Base-by-base conservation (phyloP, 805 yeast genomes). In the Ogataea naganishii region DNA sequence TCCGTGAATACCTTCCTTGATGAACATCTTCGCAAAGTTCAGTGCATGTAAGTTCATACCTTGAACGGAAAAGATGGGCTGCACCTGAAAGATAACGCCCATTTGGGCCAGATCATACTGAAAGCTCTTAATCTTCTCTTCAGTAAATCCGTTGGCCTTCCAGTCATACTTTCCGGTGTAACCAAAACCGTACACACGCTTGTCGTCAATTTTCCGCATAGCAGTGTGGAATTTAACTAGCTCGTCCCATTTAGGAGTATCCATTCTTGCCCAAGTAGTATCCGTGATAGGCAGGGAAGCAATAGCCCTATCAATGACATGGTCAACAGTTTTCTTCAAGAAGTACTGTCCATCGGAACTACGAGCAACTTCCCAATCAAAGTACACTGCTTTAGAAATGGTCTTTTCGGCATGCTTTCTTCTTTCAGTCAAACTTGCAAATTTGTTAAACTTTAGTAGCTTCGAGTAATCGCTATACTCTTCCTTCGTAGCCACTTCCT, bases 151-250 rank as follows among this genome's bases (percentile, higher is more conserved):
- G 34, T 72, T 72, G 0, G 65, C 67, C 15, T 57, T 44, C 79
- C 79, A 75, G 49, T 75, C 73, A 51, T 75, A 75, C 12, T 70
- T 63, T 11, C 81, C 81, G 14, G 72, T 64, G 32, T 75, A 54
- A 43, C 75, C 75, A 44, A 75, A 75, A 6, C 74, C 82, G 14
- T 75, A 56, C 56, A 69, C 66, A 40, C 64, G 66, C 18, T 64
- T 60, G 14, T 77, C 77, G 44, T 55, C 65, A 19, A 57, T 46
- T 7, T 47, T 54, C 34, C 69, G 73, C 35, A 75, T 65, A 26
- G 47, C 46, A n/a, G 51, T 43, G 7, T 78, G 72, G 41, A 72
- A 65, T 3, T 43, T 46, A 32, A 51, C 54, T 8, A 79, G 78
- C 46, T 70, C 72, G 22, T 56, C 41, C 29, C 74, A 47, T 37